Base-by-base conservation (phyloP, 2,329 filamentous ascomycete genomes). In the Orbilia javanica region DNA sequence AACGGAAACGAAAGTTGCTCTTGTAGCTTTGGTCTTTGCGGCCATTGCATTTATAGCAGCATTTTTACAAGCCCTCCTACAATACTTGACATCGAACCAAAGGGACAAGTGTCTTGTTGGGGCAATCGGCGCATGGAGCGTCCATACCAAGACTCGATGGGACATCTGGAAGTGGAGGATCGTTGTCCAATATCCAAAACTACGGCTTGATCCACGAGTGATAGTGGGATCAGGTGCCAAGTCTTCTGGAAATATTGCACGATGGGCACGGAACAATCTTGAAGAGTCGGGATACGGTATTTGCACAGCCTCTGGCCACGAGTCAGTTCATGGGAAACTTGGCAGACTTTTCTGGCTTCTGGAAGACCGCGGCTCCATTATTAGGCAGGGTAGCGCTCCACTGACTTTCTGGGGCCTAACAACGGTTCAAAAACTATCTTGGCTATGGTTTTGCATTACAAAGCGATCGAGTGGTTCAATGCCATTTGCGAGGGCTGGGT, bases 61-160 rank as follows among this genome's bases (percentile, higher is more conserved):
- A 13, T 52, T 74, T 31, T 34, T 68, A 18, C 70, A 74, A 46
- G 70, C 62, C 1, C 29, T 74, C 10, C 39, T 74, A 15, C 70
- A 74, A 53, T 74, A 74, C n/a, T 27, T 74, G n/a, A 74, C 70
- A 1, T 74, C 70, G 7, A 42, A 18, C 22, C 63, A 74, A 20
- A 39, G 70, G 18, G 70, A 74, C 42, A 74, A 74, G 48, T 74
- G 70, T n/a, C n/a, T 74, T 3, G 18, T 25, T 7, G 70, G 70
- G 15, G 62, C 70, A 15, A 67, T 68, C 34, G 70, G 70, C 8
- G 50, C 11, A 18, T 74, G 70, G 70, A 50, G 36, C 1, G 13
- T 13, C 3, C 36, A 42, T 22, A 74, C 63, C 2, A 67, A 68
- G 52, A 74, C 70, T 27, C 15, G 62, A 46, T 74, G 70, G 70